Conservation (phyloP, 306 rosid species). For the Malus fusca region DNA sequence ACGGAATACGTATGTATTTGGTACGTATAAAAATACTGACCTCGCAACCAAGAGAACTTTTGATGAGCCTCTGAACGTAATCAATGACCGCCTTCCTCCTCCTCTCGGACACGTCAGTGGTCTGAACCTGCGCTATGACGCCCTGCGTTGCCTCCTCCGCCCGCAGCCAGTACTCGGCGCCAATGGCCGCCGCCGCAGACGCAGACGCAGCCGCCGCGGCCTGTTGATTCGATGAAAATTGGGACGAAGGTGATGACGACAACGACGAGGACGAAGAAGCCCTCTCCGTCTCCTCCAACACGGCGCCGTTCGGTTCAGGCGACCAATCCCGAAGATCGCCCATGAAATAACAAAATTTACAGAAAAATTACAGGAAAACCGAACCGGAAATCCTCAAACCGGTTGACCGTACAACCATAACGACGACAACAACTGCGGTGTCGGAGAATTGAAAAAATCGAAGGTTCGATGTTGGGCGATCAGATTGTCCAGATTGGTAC, state of each 20-base stretch:
- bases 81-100: constrained; percentile 39
- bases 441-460: background rate
- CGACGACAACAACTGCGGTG: background rate
- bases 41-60: constrained; percentile 24
- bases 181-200: constrained; percentile 16
- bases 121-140: constrained; percentile 41
- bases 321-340: constrained; percentile 39
- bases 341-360: constrained; percentile 26
- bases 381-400: background rate
- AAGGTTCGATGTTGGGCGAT: constrained; percentile 11
- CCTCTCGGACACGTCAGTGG: constrained; percentile 40
- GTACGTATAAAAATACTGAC: constrained; percentile 13
- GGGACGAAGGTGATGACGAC: constrained; percentile 15
- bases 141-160: constrained; percentile 44
- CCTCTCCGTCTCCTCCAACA: constrained; percentile 21
- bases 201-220: background rate
- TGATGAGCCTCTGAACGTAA: constrained; percentile 34
- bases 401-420: constrained; percentile 18
- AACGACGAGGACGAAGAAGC: constrained; percentile 15
- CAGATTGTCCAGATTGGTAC: background rate
- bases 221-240: constrained; percentile 9
- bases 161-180: constrained; percentile 25
- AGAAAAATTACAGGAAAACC: background rate
- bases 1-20: background rate
- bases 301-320: constrained; percentile 31